These are phyloP conservation scores for Pisolithus microcarpus DNA, from an alignment of 768 basidiomycete genomes.

Conservation along the genomic window DNA sequence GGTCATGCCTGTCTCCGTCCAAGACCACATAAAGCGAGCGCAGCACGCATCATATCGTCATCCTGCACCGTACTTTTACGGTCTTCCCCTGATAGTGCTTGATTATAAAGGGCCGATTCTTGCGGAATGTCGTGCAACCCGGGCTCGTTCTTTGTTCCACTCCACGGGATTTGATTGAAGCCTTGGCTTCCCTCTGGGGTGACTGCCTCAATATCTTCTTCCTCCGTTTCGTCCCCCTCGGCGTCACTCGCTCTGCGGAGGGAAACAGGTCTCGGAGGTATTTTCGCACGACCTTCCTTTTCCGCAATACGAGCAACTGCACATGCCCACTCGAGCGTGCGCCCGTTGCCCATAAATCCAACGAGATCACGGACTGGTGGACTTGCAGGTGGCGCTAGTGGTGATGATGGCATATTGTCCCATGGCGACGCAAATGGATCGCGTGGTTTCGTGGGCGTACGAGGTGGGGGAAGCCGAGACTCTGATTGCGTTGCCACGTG, in stretches of 20 bases:
- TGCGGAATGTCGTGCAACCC: slow-evolving; percentile 1
- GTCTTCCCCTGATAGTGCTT: neutral
- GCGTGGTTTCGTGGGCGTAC: slow-evolving; percentile 24
- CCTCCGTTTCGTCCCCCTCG: slow-evolving; percentile 48
- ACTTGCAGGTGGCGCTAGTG: slow-evolving; percentile 35
- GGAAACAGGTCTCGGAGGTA: slow-evolving; percentile 7
- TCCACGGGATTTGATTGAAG: slow-evolving; percentile 37
- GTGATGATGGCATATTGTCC: slow-evolving; percentile 35
- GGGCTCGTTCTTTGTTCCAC: neutral
- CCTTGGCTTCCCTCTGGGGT: slow-evolving; percentile 53
- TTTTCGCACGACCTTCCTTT: slow-evolving; percentile 27
- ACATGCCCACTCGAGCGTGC: slow-evolving; percentile 28
- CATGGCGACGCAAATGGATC: slow-evolving; percentile 22
- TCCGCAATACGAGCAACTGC: slow-evolving; percentile 43
- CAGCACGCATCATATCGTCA: slow-evolving; percentile 58
- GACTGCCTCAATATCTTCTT: slow-evolving; percentile 57
- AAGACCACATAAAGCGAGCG: slow-evolving; percentile 57
- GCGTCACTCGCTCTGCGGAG: slow-evolving; percentile 8
- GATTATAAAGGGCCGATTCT: neutral
- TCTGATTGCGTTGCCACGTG: slow-evolving; percentile 26
- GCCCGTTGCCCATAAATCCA: slow-evolving; percentile 22
- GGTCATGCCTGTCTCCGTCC: slow-evolving; percentile 17
- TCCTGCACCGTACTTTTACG: slow-evolving; percentile 32
- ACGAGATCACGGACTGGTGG: slow-evolving; percentile 25
- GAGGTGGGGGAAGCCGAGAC: slow-evolving; percentile 23